Evolutionary conservation across 1,139 yeast genomes (phyloP), one percentile per base, ranked within the genome.

Genomic region (Suhomyces bolitotheri): DNA sequence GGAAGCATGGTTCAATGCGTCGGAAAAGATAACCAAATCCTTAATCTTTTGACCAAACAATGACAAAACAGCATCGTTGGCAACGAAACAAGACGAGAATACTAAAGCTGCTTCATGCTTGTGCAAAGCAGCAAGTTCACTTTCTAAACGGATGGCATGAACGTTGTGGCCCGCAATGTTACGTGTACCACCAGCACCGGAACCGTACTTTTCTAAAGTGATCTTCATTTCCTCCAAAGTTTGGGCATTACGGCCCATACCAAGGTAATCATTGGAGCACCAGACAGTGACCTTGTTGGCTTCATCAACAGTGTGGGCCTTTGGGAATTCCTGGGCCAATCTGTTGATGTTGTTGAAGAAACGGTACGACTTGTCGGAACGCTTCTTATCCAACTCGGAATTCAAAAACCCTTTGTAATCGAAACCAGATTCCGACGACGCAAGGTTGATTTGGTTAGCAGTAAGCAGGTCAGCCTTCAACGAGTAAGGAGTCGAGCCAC

Each of bases 141-240:
- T 71, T 64, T 92, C 99, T 56, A 92, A 76, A 49, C 73, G 76
- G 56, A 92, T 79, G 16, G 97, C 95, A 54, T 86, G 94, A 42
- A 70, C 64, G 65, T 92, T 94, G 64, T 94, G 98, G 40, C 99
- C 99, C 2, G 99, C 98, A 58, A 92, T 92, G 66, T 92, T 92
- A 58, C 99, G 79, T 36, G 99, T 92, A 50, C 99, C 99, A 54
- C 99, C 99, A 11, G 98, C 96, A 52, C 99, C 99, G 10, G 96
- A 84, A 50, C 99, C 99, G 60, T 92, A 92, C 68, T 79, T 82
- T 54, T 84, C 87, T 61, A 92, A 74, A 16, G 95, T 82, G 33
- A 71, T 58, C 52, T 83, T 84, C 95, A 92, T 92, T 40, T 81
- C 82, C 16, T 75, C 66, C 44, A 87, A 66, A 29, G 92, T 92